Evolutionary conservation across 495 filamentous ascomycete species (phyloP).

Genomic region (Aspergillus incahuasiensis): DNA sequence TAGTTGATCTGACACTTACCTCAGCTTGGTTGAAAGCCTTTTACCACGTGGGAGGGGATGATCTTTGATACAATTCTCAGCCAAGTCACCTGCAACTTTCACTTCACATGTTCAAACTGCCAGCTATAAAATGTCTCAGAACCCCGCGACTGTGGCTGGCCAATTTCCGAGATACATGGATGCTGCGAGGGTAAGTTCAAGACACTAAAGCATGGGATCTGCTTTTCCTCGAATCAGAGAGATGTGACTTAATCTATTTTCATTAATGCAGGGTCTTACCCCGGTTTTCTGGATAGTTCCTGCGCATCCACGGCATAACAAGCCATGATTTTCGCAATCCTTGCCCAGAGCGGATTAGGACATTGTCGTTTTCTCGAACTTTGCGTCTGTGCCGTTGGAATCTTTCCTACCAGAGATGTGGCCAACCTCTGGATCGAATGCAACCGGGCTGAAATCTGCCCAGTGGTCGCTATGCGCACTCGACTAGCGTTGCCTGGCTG

Average conservation of each 20-base stretch:
- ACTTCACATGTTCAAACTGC: not conserved
- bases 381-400: not conserved
- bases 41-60: too few relatives aligned
- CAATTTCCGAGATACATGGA: slow-evolving; percentile 1
- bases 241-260: not conserved
- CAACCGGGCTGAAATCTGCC: not conserved
- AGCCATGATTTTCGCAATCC: slow-evolving; percentile 10
- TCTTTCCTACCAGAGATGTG: not conserved
- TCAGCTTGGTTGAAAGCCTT: too few relatives aligned
- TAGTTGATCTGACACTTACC: too few relatives aligned
- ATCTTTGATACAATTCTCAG: not conserved
- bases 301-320: not conserved
- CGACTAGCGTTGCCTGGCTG: not conserved
- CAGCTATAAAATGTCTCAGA: slow-evolving; percentile 9
- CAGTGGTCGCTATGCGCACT: not conserved
- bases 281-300: not conserved
- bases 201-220: not conserved
- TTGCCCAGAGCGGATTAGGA: slow-evolving; percentile 7
- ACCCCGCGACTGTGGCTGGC: slow-evolving; percentile 12
- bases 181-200: not conserved
- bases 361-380: not conserved
- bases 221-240: not conserved
- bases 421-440: not conserved
- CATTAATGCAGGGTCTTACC: not conserved
- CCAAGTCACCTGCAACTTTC: not conserved